Evolutionary conservation across 2,329 filamentous ascomycete species (phyloP).

Genomic region (Blastomyces parvus): DNA sequence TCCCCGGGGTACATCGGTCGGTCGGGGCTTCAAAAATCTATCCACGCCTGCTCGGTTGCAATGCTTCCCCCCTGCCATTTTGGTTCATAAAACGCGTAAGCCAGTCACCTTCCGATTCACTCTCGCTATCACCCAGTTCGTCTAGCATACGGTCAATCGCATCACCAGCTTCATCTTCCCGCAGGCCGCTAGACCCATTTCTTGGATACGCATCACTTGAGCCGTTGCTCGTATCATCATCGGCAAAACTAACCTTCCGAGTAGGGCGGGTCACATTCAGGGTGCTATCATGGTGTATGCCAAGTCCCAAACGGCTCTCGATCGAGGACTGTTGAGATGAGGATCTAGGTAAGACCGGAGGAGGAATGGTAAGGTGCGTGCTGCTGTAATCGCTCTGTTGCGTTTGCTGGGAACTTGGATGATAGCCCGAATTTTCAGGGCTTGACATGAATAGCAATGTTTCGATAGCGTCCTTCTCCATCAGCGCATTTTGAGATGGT

Average conservation of each 20-base stretch:
- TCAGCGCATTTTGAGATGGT: slow-evolving; percentile 36
- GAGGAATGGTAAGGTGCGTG: slow-evolving; percentile 14
- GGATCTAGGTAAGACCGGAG: slow-evolving; percentile 16
- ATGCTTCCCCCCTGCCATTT: background rate
- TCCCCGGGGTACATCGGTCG: too few relatives aligned
- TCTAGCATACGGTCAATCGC: slow-evolving; percentile 25
- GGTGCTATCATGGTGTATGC: background rate
- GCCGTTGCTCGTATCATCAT: slow-evolving; percentile 13
- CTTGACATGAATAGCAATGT: slow-evolving; percentile 44
- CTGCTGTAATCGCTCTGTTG: slow-evolving; percentile 13
- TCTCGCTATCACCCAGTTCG: slow-evolving; percentile 22
- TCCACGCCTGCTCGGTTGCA: background rate
- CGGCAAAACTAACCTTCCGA: slow-evolving; percentile 17
- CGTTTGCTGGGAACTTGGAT: slow-evolving; percentile 27
- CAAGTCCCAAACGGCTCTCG: slow-evolving; percentile 8
- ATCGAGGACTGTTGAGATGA: slow-evolving; percentile 14
- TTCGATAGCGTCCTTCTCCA: slow-evolving; percentile 45
- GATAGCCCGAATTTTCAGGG: slow-evolving; percentile 39
- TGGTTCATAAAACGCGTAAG: slow-evolving; percentile 8
- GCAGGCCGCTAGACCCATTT: slow-evolving; percentile 7
- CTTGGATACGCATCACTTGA: background rate
- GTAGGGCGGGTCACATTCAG: background rate
- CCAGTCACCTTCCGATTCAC: slow-evolving; percentile 16
- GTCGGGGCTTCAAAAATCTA: background rate
- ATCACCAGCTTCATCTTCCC: slow-evolving; percentile 18